Percentiles rank a stretch among this genome's conserved stretches.
Conservation (phyloP, 495 filamentous ascomycete species). For the Talaromyces thailandensis region DNA sequence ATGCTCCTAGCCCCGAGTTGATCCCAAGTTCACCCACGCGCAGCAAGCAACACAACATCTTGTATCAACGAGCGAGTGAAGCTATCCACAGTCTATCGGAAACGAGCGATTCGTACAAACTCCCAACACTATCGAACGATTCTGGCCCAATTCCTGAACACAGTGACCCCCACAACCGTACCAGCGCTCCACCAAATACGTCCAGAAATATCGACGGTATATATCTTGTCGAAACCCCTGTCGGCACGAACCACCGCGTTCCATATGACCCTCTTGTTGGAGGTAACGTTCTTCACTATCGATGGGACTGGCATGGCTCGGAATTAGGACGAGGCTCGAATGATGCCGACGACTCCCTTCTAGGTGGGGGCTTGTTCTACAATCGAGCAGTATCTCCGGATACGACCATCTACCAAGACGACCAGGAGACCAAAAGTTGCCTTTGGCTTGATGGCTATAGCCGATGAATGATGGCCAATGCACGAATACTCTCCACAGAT, state of each 20-base stretch:
- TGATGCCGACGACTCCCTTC: background rate
- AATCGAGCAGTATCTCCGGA: conserved; percentile 18
- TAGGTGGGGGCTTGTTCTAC: background rate
- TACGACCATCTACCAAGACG: conserved; percentile 24
- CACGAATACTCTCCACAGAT: background rate
- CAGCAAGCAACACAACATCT: background rate
- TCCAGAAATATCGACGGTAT: conserved; percentile 4
- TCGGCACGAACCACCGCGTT: background rate
- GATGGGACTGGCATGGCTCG: conserved; percentile 1
- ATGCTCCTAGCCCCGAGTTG: background rate
- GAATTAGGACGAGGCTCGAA: background rate
- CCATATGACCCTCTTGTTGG: conserved; percentile 5
- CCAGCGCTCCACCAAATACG: background rate
- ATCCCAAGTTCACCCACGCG: background rate
- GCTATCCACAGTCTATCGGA: background rate
- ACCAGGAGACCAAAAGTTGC: conserved; percentile 20
- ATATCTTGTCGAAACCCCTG: background rate
- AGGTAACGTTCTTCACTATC: conserved; percentile 6
- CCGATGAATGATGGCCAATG: background rate
- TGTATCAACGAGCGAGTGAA: background rate
- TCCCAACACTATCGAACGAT: background rate
- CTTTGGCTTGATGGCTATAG: conserved; percentile 21
- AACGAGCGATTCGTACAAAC: background rate
- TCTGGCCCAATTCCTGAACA: background rate
- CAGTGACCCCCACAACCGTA: background rate